Base-by-base conservation (phyloP, 2,329 filamentous ascomycete genomes). In the Xylariaceae sp. region DNA sequence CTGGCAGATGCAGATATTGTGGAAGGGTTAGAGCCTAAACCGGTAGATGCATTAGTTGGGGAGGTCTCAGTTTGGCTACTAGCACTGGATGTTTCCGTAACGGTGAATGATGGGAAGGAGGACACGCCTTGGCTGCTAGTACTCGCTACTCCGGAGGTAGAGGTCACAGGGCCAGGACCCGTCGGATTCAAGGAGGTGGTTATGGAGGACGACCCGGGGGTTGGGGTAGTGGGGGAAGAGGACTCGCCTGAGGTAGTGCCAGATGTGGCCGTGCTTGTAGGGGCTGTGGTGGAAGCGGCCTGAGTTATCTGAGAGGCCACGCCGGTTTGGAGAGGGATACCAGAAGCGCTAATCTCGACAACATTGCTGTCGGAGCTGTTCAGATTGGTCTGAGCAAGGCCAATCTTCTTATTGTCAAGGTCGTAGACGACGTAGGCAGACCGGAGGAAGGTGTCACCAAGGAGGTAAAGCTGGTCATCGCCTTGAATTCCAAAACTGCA, bases 401-500 rank as follows among this genome's bases (percentile, higher is more conserved):
- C 75, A 43, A 81, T 65, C 62, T 75, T 64, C 54, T 73, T 57
- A 60, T 76, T 71, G 43, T 64, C 65, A 34, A 79, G 59, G 54
- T 80, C 75, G 58, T 78, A 79, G 43, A 79, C 76, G 40, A 77
- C 73, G 56, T 80, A 80, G 10, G 71, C 70, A 22, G 66, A 68
- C 14, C 72, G 67, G 39, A 75, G 56, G 52, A 76, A 74, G 4
- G 68, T 71, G 55, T 74, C 72, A 36, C 73, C 73, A 2, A 75
- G 66, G 12, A 75, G 63, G 21, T 70, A 72, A 45, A 60, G 57
- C 35, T 55, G 59, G 16, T 66, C 59, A 43, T 63, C 69, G 10
- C 55, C 41, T 55, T 73, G 69, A 45, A 83, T 71, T 37, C 79
- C 79, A 41, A 83, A 77, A 53, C 76, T 69, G 59, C 80, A 83